Evolutionary conservation across 129 eudicot species (phyloP), one percentile per base, ranked within the genome.

Genomic region (Artemisia tridentata): DNA sequence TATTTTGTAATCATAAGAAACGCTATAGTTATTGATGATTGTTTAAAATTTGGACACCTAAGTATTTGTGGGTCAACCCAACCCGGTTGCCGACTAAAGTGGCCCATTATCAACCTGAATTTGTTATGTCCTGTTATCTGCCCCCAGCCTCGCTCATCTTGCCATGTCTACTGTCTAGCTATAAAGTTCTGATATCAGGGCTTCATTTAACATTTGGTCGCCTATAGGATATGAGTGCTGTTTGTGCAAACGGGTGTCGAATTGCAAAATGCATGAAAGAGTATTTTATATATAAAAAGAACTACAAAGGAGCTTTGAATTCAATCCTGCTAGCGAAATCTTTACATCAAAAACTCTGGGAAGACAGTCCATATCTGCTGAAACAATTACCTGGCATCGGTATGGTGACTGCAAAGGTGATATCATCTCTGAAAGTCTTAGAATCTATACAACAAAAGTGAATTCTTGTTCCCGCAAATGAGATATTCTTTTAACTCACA

Each of bases 311-410:
- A 80, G 85, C 96, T 74, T 68, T 88, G 81, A 85, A 75, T 82
- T 88, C 96, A 61, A 79, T 72, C 31, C 86, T 84, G 71, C 72
- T 95, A 45, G 96, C 99, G 50, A 95, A 95, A 84, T 95, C 91
- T 13, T 78, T 95, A 71, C 91, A 84, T 80, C 97, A 95, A 79
- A 95, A 86, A 76, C 90, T 95, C 75, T 95, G 99, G 99, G 97
- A 95, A 79, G 89, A 84, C 69, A 90, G 99, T 79, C 96, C 95
- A 67, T 95, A 82, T 85, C 86, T 95, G 86, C 86, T 95, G 71
- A 95, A 95, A 88, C 99, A 95, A 76, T 83, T 95, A 78, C 97
- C 97, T 31, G 99, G 99, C 75, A 88, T 95, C 69, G 99, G 99
- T 41, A 90, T 88, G 97, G 99, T 95, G 84, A 95, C 99, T 53